Base-by-base conservation (phyloP, 2,329 filamentous ascomycete genomes). In the Elsinoe australis region DNA sequence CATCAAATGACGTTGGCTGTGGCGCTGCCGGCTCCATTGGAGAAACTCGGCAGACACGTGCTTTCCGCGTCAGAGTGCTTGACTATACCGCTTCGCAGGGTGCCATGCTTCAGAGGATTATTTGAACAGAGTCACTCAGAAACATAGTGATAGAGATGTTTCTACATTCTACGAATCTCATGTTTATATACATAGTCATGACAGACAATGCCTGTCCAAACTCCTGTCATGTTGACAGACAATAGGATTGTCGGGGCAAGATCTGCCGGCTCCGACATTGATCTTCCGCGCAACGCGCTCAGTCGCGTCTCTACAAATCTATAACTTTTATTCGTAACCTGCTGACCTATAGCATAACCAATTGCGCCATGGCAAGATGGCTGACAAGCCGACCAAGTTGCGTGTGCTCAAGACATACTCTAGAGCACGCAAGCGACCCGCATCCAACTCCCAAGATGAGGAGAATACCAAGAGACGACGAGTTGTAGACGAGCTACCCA, bases 401-500 rank as follows among this genome's bases (percentile, higher is more conserved):
- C 26, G 39, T 15, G 14, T 32, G 24, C 24, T 39, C 45, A 48
- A 29, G 33, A 48, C 45, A 48, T 48, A 48, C 31, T 48, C 45
- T 17, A 17, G 31, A 34, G 29, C 31, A 19, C 31, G 33, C 32
- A 48, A 48, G 45, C 45, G 45, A 36, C 22, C n/a, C 12, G 22
- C n/a, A 48, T 8, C 19, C 7, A 22, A 22, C 24, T 8, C 12
- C 21, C 2, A 32, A 26, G 7, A 31, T 21, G 18, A 44, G 19
- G 39, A 45, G 7, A 36, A 33, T 5, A 26, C 47, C 12, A 54
- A 54, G 22, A 45, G 52, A 41, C 34, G 52, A 49, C 50, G 50
- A 17, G 29, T 54, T 12, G 45, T 24, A 41, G 35, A 49, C 22
- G 39, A 29, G 6, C n/a, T 29, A 5, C 39, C 18, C 4, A n/a